These are phyloP conservation scores for Pseudogymnoascus destructans DNA, from an alignment of 2,329 filamentous ascomycete species.

Conservation along the genomic window DNA sequence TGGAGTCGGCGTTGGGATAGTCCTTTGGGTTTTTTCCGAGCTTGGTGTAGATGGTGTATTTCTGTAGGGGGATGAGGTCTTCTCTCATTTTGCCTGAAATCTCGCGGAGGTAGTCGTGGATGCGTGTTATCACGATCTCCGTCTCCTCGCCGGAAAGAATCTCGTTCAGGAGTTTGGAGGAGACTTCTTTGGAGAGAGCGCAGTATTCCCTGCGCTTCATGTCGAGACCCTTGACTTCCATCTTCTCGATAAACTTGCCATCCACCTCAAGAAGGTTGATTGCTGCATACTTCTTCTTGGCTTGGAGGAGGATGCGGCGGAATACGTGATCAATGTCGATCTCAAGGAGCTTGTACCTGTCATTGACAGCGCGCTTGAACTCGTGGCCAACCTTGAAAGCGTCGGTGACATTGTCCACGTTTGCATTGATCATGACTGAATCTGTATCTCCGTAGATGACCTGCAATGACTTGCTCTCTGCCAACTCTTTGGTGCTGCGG, in stretches of 20 bases:
- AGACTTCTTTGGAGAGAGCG: constrained; percentile 87
- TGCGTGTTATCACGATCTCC: constrained; percentile 73
- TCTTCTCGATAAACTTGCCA: constrained; percentile 82
- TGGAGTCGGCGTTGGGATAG: constrained; percentile 85
- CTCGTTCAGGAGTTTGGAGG: constrained; percentile 78
- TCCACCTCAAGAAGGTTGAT: constrained; percentile 85
- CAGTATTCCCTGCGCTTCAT: constrained; percentile 98
- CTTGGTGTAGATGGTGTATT: constrained; percentile 97
- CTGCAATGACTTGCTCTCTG: constrained; percentile 77
- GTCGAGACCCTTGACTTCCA: constrained; percentile 96
- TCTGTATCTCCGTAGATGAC: constrained; percentile 99
- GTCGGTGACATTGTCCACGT: constrained; percentile 83
- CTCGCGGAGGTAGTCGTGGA: constrained; percentile 85
- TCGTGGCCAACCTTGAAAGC: constrained; percentile 85
- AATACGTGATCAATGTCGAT: constrained; percentile 99
- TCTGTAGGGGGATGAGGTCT: constrained; percentile 57
- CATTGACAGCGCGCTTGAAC: constrained; percentile 91
- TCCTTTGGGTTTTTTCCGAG: constrained; percentile 87
- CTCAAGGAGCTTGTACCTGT: constrained; percentile 80
- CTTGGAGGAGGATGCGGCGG: constrained; percentile 80
- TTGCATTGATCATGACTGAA: constrained; percentile 99
- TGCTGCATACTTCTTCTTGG: constrained; percentile 98
- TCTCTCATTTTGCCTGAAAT: constrained; percentile 80
- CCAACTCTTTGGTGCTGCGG: constrained; percentile 86
- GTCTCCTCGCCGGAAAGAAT: constrained; percentile 88